phyloP scores from a whole-genome alignment of 257 asterid species.

The Solanum rostratum region DNA sequence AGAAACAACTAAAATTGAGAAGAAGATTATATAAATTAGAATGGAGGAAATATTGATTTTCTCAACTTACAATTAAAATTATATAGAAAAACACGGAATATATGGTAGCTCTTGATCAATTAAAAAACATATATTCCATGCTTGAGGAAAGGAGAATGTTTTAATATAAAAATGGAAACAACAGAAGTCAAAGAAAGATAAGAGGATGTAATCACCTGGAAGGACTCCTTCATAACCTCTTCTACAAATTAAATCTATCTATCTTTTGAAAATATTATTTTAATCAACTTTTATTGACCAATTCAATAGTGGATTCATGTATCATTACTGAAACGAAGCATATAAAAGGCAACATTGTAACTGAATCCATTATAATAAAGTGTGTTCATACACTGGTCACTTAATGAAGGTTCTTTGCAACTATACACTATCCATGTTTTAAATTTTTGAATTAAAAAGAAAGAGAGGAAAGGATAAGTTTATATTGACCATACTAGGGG shows the following conservation, averaged over 20 bases:
- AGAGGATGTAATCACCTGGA: constrained; percentile 61
- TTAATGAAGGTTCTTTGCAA: constrained; percentile 34
- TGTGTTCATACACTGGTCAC: constrained; percentile 15
- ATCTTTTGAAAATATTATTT: constrained; percentile 3
- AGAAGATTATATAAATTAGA: neutral
- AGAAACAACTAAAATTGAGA: too few relatives aligned
- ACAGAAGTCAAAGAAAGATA: constrained; percentile 52
- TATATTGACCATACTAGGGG: constrained; percentile 42
- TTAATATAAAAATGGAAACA: neutral
- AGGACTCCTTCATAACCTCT: constrained; percentile 20
- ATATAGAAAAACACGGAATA: constrained; percentile 5
- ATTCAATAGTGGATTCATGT: constrained; percentile 45
- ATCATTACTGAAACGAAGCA: constrained; percentile 26
- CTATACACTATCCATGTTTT: constrained; percentile 19
- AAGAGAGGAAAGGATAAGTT: neutral
- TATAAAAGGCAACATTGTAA: neutral
- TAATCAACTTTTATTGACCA: constrained; percentile 40
- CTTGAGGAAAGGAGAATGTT: constrained; percentile 24
- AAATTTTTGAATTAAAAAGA: neutral
- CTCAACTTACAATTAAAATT: constrained; percentile 1
- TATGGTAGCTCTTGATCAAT: constrained; percentile 26
- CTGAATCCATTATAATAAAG: neutral
- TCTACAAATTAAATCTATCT: constrained; percentile 46
- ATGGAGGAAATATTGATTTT: neutral
- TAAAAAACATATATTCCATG: constrained; percentile 31